Conservation (phyloP, 208 protist genomes). For the Trypanosomatidae sp. region DNA sequence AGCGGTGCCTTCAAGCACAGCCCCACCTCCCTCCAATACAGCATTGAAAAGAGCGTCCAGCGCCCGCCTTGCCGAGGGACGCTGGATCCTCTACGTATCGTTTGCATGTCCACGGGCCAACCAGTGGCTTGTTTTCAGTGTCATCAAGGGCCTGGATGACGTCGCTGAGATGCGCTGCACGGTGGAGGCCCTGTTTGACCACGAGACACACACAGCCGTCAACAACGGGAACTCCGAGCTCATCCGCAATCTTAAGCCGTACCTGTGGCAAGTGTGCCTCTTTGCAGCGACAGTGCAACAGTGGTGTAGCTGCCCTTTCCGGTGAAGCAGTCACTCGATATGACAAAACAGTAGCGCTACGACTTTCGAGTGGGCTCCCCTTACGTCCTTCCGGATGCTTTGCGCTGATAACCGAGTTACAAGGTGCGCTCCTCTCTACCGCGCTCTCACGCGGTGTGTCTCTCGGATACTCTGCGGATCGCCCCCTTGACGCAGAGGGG, state of each 20-base stretch:
- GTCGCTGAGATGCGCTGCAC: slow-evolving; percentile 71
- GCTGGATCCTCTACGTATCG: slow-evolving; percentile 91
- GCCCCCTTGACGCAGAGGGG: too few relatives aligned
- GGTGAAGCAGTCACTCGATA: too few relatives aligned
- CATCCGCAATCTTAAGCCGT: slow-evolving; percentile 82
- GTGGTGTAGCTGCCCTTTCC: too few relatives aligned
- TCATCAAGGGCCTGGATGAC: slow-evolving; percentile 61
- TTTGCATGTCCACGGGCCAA: slow-evolving; percentile 88
- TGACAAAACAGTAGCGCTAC: too few relatives aligned
- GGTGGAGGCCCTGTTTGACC: slow-evolving; percentile 93
- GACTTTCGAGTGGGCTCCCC: too few relatives aligned
- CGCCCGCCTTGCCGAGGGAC: slow-evolving; percentile 43
- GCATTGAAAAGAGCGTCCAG: slow-evolving; percentile 34
- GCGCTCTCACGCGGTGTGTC: too few relatives aligned
- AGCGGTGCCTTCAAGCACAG: slow-evolving; percentile 65
- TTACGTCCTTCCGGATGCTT: too few relatives aligned
- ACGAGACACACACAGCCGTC: slow-evolving; percentile 78
- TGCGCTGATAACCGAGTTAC: too few relatives aligned
- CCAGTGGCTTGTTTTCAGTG: slow-evolving; percentile 47
- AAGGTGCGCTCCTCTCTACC: too few relatives aligned
- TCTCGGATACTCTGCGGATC: too few relatives aligned
- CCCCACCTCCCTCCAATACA: slow-evolving; percentile 51
- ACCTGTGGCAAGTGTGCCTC: slow-evolving; percentile 46
- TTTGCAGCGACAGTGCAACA: too few relatives aligned
- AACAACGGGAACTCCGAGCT: slow-evolving; percentile 93